Base-by-base conservation (phyloP, 345 rosid genomes). In the Brassica carinata region DNA sequence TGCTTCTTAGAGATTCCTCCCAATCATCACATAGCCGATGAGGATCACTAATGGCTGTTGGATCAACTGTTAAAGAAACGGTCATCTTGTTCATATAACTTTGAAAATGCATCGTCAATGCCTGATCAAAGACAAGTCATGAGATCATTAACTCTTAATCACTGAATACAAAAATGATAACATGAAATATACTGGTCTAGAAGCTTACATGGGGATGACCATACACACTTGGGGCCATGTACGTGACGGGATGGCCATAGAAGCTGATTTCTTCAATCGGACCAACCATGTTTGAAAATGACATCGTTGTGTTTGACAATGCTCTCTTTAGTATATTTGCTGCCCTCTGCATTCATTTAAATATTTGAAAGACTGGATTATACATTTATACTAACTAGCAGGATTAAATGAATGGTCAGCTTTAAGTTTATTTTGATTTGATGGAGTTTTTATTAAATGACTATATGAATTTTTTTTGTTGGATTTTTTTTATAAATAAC, bases 61-160 rank as follows among this genome's bases (percentile, higher is more conserved):
- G 93, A 78, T 94, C 97, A 15, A 85, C 92, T 0, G 92, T 87
- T 3, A 92, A 17, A 81, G 85, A 85, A 40, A 94, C 70, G 4
- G 85, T 88, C 94, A 92, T 87, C 86, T 85, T 89, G 34, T 91
- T 82, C 51, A 77, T 79, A 75, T 94, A 91, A 75, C 97, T 94
- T 65, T 91, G 98, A 70, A 83, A 92, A 84, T 94, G 97, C 17
- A 90, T 64, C 3, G 94, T 92, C 85, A 92, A 43, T 3, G 97
- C 97, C 98, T 92, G 83, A 53, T 43, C 70, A 64, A 71, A 48
- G 62, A 72, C 5, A 63, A 66, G 9, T 36, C 43, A 36, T 66
- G 70, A 66, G 27, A 33, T 65, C 69, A 13, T 33, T 40, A 8
- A 65, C 8, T 66, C 27, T 66, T 66, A 4, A 4, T 34, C 29